These are phyloP conservation scores for Gliomastix tumulicola DNA, from an alignment of 2,329 filamentous ascomycete genomes.

Conservation along the genomic window DNA sequence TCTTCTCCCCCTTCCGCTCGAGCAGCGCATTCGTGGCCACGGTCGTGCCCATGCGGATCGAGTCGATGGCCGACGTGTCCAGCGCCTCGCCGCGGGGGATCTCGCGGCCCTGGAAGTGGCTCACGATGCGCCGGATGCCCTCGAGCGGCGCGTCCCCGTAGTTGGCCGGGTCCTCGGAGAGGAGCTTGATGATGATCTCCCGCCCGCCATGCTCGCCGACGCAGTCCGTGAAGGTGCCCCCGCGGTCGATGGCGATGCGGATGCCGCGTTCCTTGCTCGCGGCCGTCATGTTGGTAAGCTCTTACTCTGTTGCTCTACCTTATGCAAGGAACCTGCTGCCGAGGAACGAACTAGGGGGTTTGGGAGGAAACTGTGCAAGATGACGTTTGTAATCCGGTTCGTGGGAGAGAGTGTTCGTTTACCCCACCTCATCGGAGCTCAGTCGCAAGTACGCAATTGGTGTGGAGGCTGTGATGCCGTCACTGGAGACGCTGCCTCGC, in stretches of 20 bases:
- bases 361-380: no score
- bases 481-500: no score
- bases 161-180: slow-evolving; percentile 85
- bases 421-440: no score
- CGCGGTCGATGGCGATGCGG: slow-evolving; percentile 71
- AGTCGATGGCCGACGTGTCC: slow-evolving; percentile 78
- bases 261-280: slow-evolving; percentile 43
- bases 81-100: slow-evolving; percentile 74
- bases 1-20: slow-evolving; percentile 83
- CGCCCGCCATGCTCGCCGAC: slow-evolving; percentile 75
- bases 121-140: slow-evolving; percentile 80
- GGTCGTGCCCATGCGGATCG: slow-evolving; percentile 92
- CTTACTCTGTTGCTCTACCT: no score
- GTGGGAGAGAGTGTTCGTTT: no score
- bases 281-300: no score
- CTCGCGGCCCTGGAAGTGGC: slow-evolving; percentile 65
- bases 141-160: slow-evolving; percentile 88
- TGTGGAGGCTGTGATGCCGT: no score
- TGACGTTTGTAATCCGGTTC: no score
- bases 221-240: slow-evolving; percentile 90
- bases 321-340: no score
- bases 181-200: slow-evolving; percentile 78
- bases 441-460: no score
- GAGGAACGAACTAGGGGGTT: no score
- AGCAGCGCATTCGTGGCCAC: slow-evolving; percentile 89